Evolutionary conservation across 2,329 filamentous ascomycete genomes (phyloP), one percentile per base, ranked within the genome.

Genomic region (Metarhizium humberi): DNA sequence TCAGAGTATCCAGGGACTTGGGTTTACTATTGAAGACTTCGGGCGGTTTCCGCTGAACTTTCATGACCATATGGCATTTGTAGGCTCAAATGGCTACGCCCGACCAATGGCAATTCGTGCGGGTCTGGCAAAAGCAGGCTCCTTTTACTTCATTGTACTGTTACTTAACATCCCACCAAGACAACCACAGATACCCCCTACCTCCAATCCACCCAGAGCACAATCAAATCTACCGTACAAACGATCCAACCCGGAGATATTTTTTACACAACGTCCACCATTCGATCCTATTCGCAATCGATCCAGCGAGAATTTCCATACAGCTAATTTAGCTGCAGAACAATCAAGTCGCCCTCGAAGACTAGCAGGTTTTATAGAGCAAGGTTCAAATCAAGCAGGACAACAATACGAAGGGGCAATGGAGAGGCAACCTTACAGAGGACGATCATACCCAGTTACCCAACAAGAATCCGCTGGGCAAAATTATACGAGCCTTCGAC

Each of bases 111-210:
- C 75, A 2, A 70, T 82, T 34, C 78, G 77, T 2, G 63, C 85
- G 42, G 81, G 81, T 1, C 71, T 86, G 34, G 79, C 77, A 13
- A 85, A 83, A 61, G 77, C 78, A 58, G 79, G 81, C 4, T 82
- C 81, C 43, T 81, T 84, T 56, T 86, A 82, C 65, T 85, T 85
- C 60, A 75, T 86, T 46, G 78, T 84, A 7, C 61, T 85, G 54
- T 60, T 76, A 45, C 63, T 84, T 56, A 69, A 61, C 30, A 59
- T 72, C 0, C 64, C 67, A 1, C 57, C 69, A 2, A 71, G 72
- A 42, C 65, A 70, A 48, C 68, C 73, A 32, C 76, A 77, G 52
- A 72, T 73, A 3, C 73, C 75, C 3, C 74, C 75, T 75, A 77
- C 13, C 73, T 73, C 16, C 72, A 77, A 53, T 14, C 60, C 69